Percentiles rank a stretch among this genome's conserved stretches.
Conservation (phyloP, 306 rosid species). For the Adenanthera pavonina region DNA sequence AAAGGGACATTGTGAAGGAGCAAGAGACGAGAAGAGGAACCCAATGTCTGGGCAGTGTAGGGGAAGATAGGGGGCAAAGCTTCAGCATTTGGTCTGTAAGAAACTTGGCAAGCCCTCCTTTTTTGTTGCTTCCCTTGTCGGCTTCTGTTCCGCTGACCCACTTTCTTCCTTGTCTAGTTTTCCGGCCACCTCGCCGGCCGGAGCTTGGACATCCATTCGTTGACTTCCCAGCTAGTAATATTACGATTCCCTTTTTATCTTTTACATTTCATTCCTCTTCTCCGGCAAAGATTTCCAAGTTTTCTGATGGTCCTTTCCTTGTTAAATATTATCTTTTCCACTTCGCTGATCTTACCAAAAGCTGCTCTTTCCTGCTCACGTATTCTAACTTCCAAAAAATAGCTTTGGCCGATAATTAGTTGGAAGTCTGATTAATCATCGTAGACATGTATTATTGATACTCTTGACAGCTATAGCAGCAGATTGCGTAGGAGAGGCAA, state of each 20-base stretch:
- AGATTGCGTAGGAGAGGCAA: constrained; percentile 25
- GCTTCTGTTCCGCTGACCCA: neutral
- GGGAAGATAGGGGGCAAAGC: constrained; percentile 32
- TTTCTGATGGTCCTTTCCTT: constrained; percentile 27
- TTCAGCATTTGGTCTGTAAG: constrained; percentile 49
- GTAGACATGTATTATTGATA: constrained; percentile 1
- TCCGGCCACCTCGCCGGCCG: constrained; percentile 34
- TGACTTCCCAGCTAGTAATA: neutral
- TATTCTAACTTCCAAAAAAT: neutral
- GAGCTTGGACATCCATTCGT: neutral
- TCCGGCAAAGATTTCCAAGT: neutral
- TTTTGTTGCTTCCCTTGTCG: constrained; percentile 31
- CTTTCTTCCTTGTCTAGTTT: neutral
- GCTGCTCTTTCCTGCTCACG: constrained; percentile 7
- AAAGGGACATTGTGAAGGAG: constrained; percentile 8
- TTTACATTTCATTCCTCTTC: neutral
- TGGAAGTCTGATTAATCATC: neutral
- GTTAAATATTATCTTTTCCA: neutral
- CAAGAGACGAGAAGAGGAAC: constrained; percentile 19
- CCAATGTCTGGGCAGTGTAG: constrained; percentile 19
- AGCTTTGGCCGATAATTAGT: neutral
- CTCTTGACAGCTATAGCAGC: neutral
- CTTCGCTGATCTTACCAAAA: constrained; percentile 46
- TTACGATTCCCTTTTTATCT: constrained; percentile 2
- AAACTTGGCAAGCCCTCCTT: constrained; percentile 40